Percentiles rank a stretch among this genome's conserved stretches.
Evolutionary conservation across 2,329 filamentous ascomycete genomes (phyloP).

Genomic region (Fragosphaeria purpurea): DNA sequence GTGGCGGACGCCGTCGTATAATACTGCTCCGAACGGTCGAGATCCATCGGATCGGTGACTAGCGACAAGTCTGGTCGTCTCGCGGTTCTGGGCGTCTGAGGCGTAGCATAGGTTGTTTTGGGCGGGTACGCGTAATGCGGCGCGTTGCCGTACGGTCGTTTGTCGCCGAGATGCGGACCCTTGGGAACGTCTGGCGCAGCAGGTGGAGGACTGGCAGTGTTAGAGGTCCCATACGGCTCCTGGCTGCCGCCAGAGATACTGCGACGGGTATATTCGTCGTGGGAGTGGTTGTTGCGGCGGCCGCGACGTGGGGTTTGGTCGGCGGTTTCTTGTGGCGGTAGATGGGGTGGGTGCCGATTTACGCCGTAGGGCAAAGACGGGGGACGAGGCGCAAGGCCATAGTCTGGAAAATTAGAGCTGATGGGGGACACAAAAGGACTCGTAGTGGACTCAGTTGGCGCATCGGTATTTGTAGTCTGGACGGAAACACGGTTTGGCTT

Average conservation of each 20-base stretch:
- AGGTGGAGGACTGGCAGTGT: conserved; percentile 27
- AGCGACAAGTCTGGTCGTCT: conserved; percentile 12
- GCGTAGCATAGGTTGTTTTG: neutral
- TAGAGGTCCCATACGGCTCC: neutral
- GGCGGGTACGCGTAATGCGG: conserved; percentile 14
- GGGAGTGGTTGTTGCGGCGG: conserved; percentile 32
- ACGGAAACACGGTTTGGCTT: conserved; percentile 42
- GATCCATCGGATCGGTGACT: conserved; percentile 10
- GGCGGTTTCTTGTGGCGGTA: conserved; percentile 18
- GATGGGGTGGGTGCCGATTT: conserved; percentile 29
- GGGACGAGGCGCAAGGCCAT: conserved; percentile 49
- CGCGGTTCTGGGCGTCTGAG: conserved; percentile 5
- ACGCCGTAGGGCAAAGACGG: conserved; percentile 43
- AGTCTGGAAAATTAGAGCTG: conserved; percentile 36
- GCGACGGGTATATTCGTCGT: conserved; percentile 18
- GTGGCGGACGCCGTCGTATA: conserved; percentile 18
- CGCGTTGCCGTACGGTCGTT: conserved; percentile 28
- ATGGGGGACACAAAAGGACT: conserved; percentile 48
- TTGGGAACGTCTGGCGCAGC: conserved; percentile 52
- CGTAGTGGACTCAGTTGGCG: conserved; percentile 47
- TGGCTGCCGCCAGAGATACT: conserved; percentile 15
- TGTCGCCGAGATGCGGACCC: conserved; percentile 48
- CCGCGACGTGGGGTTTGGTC: conserved; percentile 24
- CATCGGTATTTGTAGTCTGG: conserved; percentile 46
- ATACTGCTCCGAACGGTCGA: conserved; percentile 19